Conservation (phyloP, 202 grass and related monocot species). For the Eragrostis tef region DNA sequence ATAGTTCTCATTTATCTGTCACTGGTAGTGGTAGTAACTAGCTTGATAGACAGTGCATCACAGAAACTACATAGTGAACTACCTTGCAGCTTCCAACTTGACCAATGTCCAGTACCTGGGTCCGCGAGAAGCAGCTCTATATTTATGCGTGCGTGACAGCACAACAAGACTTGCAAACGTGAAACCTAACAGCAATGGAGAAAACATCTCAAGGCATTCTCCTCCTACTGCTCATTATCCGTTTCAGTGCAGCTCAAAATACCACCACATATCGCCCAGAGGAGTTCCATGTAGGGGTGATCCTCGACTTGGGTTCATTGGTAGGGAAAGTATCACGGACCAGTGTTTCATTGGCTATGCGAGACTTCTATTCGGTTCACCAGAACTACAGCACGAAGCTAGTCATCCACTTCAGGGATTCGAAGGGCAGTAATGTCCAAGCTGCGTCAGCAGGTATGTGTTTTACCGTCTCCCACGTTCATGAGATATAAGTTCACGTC, state of each 20-base stretch:
- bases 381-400: conserved; percentile 26
- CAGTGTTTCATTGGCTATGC: conserved; percentile 23
- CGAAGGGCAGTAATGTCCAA: not conserved
- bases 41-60: not conserved
- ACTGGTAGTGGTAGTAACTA: too few relatives aligned
- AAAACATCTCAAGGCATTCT: conserved; percentile 11
- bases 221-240: not conserved
- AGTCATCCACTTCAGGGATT: conserved; percentile 21
- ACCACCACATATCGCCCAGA: not conserved
- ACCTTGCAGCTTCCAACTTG: conserved; percentile 21
- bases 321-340: conserved; percentile 20
- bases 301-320: conserved; percentile 35
- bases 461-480: too few relatives aligned
- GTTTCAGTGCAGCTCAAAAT: not conserved
- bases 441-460: conserved; percentile 47
- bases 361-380: conserved; percentile 22
- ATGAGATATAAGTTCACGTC: too few relatives aligned
- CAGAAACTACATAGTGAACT: not conserved
- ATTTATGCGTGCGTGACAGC: not conserved
- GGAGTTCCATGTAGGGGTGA: conserved; percentile 38
- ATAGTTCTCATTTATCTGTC: too few relatives aligned
- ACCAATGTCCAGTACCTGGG: not conserved
- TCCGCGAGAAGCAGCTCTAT: not conserved
- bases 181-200: not conserved
- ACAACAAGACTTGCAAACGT: not conserved